Evolutionary conservation across 306 rosid species (phyloP), one percentile per base, ranked within the genome.

Genomic region (Cucumis cinereus): DNA sequence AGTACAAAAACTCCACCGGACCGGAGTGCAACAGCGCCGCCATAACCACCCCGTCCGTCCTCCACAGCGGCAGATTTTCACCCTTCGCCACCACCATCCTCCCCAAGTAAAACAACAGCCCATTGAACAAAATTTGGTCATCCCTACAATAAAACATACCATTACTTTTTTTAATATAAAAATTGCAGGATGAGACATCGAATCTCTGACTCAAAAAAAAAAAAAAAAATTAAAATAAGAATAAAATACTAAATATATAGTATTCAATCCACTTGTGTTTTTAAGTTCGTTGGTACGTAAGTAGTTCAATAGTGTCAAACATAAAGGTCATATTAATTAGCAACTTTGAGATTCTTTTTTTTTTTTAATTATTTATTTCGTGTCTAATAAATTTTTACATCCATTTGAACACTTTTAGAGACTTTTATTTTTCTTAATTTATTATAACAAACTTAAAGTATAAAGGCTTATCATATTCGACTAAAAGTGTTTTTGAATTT

Each of bases 1-100:
- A 91, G 10, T 91, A 91, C 0, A 89, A 79, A 15, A 86, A 89
- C 73, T 91, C 97, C 2, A 89, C 95, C 5, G 89, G 88, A n/a
- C 91, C 91, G 0, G 77, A 74, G 74, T 91, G 97, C 7, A 91
- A 75, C 17, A 91, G 6, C 5, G 52, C 16, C 0, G 78, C 50
- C 26, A 89, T 43, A 0, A 91, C 23, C 2, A 82, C 66, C 5
- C 97, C 95, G 10, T 91, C 81, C 0, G 76, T 83, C 76, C 81
- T 85, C 93, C 95, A 91, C 0, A 78, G 0, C 9, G 95, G 95
- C 8, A 88, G 15, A 47, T 56, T 24, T 22, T 73, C 0, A 20
- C 73, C 13, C 17, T 28, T 0, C 8, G 14, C 0, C 13, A 86
- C 0, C 0, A 40, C 62, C 7, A 68, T 68, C 15, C 23, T 23